Base-by-base conservation (phyloP, 352 stramenopile genomes). In the Globisporangium polare region DNA sequence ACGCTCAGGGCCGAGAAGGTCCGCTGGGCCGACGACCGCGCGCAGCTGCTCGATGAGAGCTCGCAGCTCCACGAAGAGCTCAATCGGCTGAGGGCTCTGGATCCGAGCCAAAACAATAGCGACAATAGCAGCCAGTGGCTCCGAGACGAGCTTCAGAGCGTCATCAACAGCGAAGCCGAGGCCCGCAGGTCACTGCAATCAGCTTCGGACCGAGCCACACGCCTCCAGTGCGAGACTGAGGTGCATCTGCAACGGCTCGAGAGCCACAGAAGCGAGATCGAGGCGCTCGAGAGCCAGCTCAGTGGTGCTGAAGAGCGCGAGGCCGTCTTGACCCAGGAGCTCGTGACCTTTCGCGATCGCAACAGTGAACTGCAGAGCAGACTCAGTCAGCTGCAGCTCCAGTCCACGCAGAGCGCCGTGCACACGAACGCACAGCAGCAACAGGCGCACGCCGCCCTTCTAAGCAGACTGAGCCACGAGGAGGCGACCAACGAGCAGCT, bases 1-100 rank as follows among this genome's bases (percentile, higher is more conserved):
- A 66, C 65, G n/a, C 69, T 87, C 17, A 71, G 64, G 42, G 24
- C 67, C 8, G 75, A 85, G 15, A 73, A 68, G 5, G 37, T 60
- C 7, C 53, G 63, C 2, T 83, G 73, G 73, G 63, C 75, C 31
- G 53, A 58, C 9, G 75, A 89, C 41, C 67, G 58, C 24, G 50
- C 65, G 6, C 42, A 64, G n/a, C 22, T 70, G 0, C 53, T 72
- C 2, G 35, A 64, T 1, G 63, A 78, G 26, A 64, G 71, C 27
- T 47, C 47, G 9, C 18, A 43, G 5, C 57, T 74, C 10, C 53
- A 29, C 24, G 33, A 41, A 29, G 71, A 79, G 27, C 37, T 77
- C n/a, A 58, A 43, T 0, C 27, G 47, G 13, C 41, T 61, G 3
- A 45, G 20, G 17, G 22, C 41, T 18, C 53, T 56, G 3, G 35